These are phyloP conservation scores for Chenopodium suecicum DNA, from an alignment of 148 eudicot species.

Conservation along the genomic window DNA sequence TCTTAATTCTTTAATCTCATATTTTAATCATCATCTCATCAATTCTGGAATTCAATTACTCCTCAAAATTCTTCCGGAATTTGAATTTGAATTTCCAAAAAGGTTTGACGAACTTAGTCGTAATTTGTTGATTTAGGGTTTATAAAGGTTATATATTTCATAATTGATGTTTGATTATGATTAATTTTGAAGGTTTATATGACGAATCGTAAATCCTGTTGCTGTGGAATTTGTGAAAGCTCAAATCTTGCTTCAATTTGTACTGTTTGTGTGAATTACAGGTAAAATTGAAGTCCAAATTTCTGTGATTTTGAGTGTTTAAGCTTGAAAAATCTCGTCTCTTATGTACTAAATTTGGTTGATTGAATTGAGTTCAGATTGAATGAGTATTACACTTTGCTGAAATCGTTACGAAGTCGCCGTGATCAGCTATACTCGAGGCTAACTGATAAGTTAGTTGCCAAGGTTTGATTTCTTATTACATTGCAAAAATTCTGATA, in stretches of 20 bases:
- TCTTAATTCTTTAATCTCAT: neutral
- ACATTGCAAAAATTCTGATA: neutral
- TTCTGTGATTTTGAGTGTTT: slow-evolving; percentile 6
- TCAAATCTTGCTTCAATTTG: slow-evolving; percentile 75
- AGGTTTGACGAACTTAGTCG: neutral
- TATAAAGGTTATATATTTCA: neutral
- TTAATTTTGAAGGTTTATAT: slow-evolving; percentile 17
- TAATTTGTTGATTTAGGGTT: neutral
- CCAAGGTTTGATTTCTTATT: slow-evolving; percentile 53
- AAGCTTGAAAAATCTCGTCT: neutral
- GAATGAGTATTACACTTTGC: slow-evolving; percentile 59
- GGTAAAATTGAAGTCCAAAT: slow-evolving; percentile 38
- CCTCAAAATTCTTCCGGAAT: neutral
- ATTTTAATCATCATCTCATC: neutral
- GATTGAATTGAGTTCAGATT: slow-evolving; percentile 50
- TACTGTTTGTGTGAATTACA: slow-evolving; percentile 64
- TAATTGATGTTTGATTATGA: neutral
- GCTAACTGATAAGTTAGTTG: slow-evolving; percentile 58
- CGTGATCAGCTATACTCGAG: slow-evolving; percentile 65
- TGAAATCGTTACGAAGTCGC: slow-evolving; percentile 61
- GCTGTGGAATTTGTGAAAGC: slow-evolving; percentile 73
- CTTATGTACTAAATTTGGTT: neutral
- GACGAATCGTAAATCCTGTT: slow-evolving; percentile 47
- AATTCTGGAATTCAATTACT: neutral
- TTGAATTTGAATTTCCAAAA: neutral